These are phyloP conservation scores for Neurospora sp. DNA, from an alignment of 495 filamentous ascomycete species.

Conservation along the genomic window DNA sequence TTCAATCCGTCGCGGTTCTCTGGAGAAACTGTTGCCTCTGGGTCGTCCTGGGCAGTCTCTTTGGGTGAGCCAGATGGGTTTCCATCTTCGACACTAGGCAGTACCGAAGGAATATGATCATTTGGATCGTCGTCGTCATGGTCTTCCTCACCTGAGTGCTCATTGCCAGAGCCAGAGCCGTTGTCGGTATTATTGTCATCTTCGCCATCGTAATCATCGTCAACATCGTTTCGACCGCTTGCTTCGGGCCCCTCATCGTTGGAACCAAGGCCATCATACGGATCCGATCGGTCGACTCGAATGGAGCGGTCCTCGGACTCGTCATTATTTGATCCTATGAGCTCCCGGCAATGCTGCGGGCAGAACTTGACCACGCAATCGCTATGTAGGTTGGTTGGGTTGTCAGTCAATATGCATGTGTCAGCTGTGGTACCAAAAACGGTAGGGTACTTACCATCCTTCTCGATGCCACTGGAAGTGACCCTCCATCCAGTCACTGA, in stretches of 20 bases:
- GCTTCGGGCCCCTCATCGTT: neutral
- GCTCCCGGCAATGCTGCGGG: neutral
- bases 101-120: neutral
- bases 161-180: too few species aligned
- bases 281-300: neutral
- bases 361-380: neutral
- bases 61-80: neutral
- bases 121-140: neutral
- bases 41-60: neutral
- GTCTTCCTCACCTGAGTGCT: too few species aligned
- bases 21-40: neutral
- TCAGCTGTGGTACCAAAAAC: neutral
- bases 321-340: neutral
- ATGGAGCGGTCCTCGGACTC: too few species aligned
- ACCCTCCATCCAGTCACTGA: neutral
- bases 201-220: neutral
- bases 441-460: neutral
- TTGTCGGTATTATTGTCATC: too few species aligned
- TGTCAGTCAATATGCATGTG: neutral
- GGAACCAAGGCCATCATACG: neutral
- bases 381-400: neutral
- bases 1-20: neutral
- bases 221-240: neutral
- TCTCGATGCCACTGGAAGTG: neutral
- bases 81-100: neutral